phyloP scores from a whole-genome alignment of 177 flowering plant species.

The Tripterygium wilfordii region DNA sequence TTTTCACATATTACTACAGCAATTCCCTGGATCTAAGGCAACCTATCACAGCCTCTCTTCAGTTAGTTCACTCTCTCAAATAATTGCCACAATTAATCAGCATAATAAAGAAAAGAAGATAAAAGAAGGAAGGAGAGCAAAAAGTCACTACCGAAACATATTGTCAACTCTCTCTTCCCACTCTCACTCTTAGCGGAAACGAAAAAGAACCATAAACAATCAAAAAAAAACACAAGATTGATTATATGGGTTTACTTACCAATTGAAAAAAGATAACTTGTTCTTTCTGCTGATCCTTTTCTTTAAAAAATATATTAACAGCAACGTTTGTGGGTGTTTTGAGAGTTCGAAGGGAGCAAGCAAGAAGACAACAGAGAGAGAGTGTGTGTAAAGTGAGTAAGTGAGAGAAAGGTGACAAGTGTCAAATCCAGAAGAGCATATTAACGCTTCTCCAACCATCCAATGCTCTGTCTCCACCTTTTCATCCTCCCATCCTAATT shows the following conservation, averaged over 20 bases:
- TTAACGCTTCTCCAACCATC: slow-evolving; percentile 30
- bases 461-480: slow-evolving; percentile 4
- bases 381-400: no score
- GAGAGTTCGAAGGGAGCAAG: slow-evolving; percentile 2
- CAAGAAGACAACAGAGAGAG: not conserved
- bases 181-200: not conserved
- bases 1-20: slow-evolving; percentile 19
- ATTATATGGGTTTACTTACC: not conserved
- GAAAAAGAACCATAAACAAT: slow-evolving; percentile 2
- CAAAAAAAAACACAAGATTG: not conserved
- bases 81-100: slow-evolving; percentile 4
- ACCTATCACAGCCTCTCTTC: slow-evolving; percentile 36
- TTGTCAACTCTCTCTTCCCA: slow-evolving; percentile 13
- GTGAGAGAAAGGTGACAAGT: slow-evolving; percentile 25
- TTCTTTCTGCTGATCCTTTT: not conserved
- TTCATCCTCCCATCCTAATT: slow-evolving; percentile 19
- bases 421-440: slow-evolving; percentile 29
- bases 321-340: not conserved
- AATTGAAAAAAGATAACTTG: no score
- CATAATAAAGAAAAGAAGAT: not conserved
- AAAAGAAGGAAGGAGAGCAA: not conserved
- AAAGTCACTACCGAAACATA: slow-evolving; percentile 10
- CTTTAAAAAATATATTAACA: not conserved
- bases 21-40: slow-evolving; percentile 63
- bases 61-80: no score